Evolutionary conservation across 2,329 filamentous ascomycete genomes (phyloP).

Genomic region (Phoma sp.): DNA sequence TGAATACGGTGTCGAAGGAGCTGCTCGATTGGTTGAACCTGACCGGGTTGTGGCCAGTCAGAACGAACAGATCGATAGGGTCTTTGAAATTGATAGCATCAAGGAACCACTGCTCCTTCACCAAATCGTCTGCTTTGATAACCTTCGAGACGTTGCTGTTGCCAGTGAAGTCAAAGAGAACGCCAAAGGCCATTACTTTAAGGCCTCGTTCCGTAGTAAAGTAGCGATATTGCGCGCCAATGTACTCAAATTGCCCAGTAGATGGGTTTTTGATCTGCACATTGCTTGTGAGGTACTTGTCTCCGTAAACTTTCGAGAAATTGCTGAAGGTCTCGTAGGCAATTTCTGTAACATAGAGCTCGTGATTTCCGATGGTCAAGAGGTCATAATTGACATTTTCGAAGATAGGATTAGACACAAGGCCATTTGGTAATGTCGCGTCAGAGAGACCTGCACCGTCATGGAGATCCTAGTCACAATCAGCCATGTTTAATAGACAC

Average conservation of each 20-base stretch:
- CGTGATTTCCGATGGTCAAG: slow-evolving; percentile 68
- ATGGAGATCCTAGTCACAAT: slow-evolving; percentile 62
- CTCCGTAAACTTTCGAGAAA: slow-evolving; percentile 65
- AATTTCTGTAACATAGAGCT: slow-evolving; percentile 69
- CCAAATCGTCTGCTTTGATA: slow-evolving; percentile 61
- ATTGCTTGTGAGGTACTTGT: slow-evolving; percentile 62
- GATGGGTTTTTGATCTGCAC: slow-evolving; percentile 58
- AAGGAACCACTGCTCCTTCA: slow-evolving; percentile 66
- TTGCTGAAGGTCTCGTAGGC: slow-evolving; percentile 68
- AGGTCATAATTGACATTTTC: slow-evolving; percentile 62
- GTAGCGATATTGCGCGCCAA: slow-evolving; percentile 58
- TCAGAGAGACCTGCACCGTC: slow-evolving; percentile 71
- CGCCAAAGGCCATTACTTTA: slow-evolving; percentile 61
- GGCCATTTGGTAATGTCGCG: slow-evolving; percentile 64
- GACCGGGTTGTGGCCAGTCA: slow-evolving; percentile 70
- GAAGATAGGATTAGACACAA: slow-evolving; percentile 61
- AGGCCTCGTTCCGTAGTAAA: slow-evolving; percentile 57
- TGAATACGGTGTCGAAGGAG: slow-evolving; percentile 60
- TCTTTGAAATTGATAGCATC: slow-evolving; percentile 62
- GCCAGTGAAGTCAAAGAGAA: slow-evolving; percentile 59
- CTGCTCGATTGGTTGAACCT: slow-evolving; percentile 55
- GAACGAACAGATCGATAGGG: slow-evolving; percentile 68
- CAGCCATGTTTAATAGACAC: neutral
- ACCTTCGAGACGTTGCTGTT: slow-evolving; percentile 69
- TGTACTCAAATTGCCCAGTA: slow-evolving; percentile 54